These are phyloP conservation scores for Secale cereale DNA, from an alignment of 176 grass and related monocot genomes.

Conservation along the genomic window DNA sequence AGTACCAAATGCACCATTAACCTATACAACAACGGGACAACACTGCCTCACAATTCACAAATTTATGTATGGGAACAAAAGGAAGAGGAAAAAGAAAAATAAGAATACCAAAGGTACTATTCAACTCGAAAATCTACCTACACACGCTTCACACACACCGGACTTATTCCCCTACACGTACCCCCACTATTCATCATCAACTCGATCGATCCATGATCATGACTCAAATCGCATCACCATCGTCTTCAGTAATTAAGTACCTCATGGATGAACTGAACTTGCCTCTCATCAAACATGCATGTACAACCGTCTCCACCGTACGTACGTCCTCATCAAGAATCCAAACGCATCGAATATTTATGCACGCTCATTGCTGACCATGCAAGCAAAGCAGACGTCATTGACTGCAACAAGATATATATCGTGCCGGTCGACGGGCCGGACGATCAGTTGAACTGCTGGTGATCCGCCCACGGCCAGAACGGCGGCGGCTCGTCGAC, in stretches of 20 bases:
- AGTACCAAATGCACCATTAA: conserved; percentile 20
- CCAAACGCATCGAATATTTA: background rate
- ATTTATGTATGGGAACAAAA: conserved; percentile 38
- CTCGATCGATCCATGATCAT: background rate
- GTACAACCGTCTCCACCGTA: background rate
- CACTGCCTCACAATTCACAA: conserved; percentile 42
- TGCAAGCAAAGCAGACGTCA: background rate
- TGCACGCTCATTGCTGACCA: background rate
- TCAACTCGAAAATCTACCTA: conserved; percentile 43
- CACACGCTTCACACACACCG: background rate
- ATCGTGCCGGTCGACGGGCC: background rate
- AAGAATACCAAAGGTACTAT: conserved; percentile 14
- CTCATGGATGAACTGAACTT: background rate
- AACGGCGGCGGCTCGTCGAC: conserved; percentile 79
- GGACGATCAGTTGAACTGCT: conserved; percentile 67
- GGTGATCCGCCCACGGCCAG: conserved; percentile 91
- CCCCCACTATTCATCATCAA: background rate
- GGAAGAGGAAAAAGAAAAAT: background rate
- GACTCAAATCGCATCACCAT: background rate
- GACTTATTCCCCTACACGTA: conserved; percentile 29
- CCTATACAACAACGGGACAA: conserved; percentile 31
- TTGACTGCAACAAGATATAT: background rate
- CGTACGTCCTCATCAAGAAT: conserved; percentile 24
- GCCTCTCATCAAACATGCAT: conserved; percentile 2
- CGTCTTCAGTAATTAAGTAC: background rate